Evolutionary conservation across 106 monocot genomes (phyloP).

Genomic region (Iris macrosiphon): DNA sequence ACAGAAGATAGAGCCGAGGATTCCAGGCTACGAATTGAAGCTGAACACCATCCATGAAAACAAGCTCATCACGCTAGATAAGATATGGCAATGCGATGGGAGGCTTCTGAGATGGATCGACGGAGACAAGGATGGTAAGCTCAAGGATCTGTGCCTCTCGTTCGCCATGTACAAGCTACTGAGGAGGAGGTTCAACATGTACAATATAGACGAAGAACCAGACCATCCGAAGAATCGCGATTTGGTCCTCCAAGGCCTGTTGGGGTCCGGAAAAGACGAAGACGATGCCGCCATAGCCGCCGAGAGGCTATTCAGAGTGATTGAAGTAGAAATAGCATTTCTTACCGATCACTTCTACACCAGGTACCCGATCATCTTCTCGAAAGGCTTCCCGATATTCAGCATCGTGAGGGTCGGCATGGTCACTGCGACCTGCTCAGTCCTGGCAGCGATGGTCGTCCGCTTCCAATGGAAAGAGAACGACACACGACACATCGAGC

Average conservation of each 20-base stretch:
- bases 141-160: not conserved
- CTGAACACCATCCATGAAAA: not conserved
- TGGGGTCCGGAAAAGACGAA: not conserved
- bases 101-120: not conserved
- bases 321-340: conserved; percentile 7
- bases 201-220: not conserved
- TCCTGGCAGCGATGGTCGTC: too few species aligned
- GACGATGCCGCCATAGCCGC: too few species aligned
- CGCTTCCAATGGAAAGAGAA: not conserved
- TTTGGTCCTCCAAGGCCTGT: not conserved
- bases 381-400: not conserved
- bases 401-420: not conserved
- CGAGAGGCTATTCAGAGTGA: not conserved
- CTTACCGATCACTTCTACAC: conserved; percentile 12
- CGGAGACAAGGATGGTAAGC: not conserved
- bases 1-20: not conserved
- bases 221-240: not conserved
- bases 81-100: not conserved
- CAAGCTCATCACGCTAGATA: not conserved
- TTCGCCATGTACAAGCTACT: not conserved
- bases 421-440: not conserved
- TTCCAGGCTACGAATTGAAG: not conserved
- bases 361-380: not conserved
- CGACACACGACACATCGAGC: not conserved
- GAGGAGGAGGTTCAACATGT: not conserved